Evolutionary conservation across 768 basidiomycete genomes (phyloP), one percentile per base, ranked within the genome.

Genomic region (Rhodotorula kratochvilovae): DNA sequence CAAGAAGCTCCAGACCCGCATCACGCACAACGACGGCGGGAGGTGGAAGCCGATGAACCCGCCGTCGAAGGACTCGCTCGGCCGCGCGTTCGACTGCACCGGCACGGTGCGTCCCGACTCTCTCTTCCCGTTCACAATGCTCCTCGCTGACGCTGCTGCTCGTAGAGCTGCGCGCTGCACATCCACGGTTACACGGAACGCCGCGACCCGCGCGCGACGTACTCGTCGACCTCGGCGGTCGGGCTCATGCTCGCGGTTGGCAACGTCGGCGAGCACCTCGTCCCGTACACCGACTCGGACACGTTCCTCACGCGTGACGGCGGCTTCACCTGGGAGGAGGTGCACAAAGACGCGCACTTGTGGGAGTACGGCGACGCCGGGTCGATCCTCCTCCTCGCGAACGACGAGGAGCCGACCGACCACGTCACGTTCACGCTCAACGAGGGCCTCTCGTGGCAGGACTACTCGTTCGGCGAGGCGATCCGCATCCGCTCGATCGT

Each of bases 341-440:
- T 99, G 1, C 93, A 93, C 83, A 99, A 99, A 79, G 94, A 95
- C 75, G 95, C 96, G 0, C 90, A 98, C 78, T 84, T 97, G 50
- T 99, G 92, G 92, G 93, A 94, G 79, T 98, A 95, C 76, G 95
- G 95, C 39, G 96, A 98, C 81, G 95, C 91, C 0, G 96, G 96
- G 10, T 93, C 94, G 2, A 84, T 99, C 67, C 84, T 98, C 46
- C 83, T 99, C 75, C 89, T 99, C 82, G 92, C 87, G 55, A 97
- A 98, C 80, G 96, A 99, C 80, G 95, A 98, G 79, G 89, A 89
- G 68, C 86, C 93, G 0, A 94, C 91, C 5, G 90, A 96, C 77
- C 88, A 90, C 71, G 85, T 98, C 55, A 80, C 94, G 72, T 98
- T 88, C 82, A 91, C 91, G 66, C 90, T 88, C 17, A 87, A 99